These are phyloP conservation scores for Fusarium foetens DNA, from an alignment of 2,329 filamentous ascomycete genomes.

Conservation along the genomic window DNA sequence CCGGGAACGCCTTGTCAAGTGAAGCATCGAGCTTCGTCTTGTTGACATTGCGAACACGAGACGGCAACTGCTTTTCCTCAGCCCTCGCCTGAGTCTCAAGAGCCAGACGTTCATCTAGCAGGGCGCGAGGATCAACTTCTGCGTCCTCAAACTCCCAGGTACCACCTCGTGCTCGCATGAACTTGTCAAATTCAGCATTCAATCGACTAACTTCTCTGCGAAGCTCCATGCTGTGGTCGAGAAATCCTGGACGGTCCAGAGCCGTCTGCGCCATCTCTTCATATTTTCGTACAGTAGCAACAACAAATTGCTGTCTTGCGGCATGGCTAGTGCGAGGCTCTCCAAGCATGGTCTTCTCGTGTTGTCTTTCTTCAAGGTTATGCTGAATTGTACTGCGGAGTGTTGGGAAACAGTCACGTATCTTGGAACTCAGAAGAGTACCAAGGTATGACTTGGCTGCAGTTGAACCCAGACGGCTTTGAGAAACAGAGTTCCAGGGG, in stretches of 20 bases:
- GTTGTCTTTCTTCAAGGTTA: slow-evolving; percentile 31
- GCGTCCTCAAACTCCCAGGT: slow-evolving; percentile 43
- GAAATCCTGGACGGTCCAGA: slow-evolving; percentile 43
- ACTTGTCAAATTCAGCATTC: slow-evolving; percentile 41
- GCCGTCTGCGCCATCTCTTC: slow-evolving; percentile 30
- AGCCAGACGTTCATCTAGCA: neutral
- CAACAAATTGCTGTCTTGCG: slow-evolving; percentile 43
- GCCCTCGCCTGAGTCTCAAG: neutral
- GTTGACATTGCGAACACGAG: neutral
- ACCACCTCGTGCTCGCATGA: slow-evolving; percentile 45
- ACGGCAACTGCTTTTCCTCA: neutral
- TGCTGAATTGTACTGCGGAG: slow-evolving; percentile 40
- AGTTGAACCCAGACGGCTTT: slow-evolving; percentile 42
- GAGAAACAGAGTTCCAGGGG: slow-evolving; percentile 45
- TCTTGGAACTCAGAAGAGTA: slow-evolving; percentile 48
- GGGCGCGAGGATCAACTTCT: slow-evolving; percentile 21
- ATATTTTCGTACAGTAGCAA: slow-evolving; percentile 39
- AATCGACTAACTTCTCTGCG: slow-evolving; percentile 35
- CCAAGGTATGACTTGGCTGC: slow-evolving; percentile 47
- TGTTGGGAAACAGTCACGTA: slow-evolving; percentile 48
- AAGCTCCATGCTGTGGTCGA: slow-evolving; percentile 35
- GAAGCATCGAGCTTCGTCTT: neutral
- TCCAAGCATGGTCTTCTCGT: slow-evolving; percentile 37
- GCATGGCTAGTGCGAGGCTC: slow-evolving; percentile 38
- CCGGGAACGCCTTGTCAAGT: slow-evolving; percentile 6